These are phyloP conservation scores for Rutstroemia sp. DNA, from an alignment of 2,329 filamentous ascomycete genomes.

Conservation along the genomic window DNA sequence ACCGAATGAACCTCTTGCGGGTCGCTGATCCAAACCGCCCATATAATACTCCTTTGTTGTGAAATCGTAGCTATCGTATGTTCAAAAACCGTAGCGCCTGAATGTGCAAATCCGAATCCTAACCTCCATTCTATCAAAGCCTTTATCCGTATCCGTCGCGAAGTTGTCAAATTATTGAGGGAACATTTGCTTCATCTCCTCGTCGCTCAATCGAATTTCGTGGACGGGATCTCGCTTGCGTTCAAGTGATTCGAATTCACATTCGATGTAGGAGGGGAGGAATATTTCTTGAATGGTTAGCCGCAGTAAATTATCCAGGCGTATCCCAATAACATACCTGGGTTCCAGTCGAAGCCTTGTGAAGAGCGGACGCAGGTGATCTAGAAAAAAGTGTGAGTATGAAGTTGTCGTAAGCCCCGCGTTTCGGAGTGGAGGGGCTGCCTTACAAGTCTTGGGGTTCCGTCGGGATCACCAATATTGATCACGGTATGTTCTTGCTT, in stretches of 20 bases:
- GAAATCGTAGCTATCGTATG: conserved; percentile 25
- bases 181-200: conserved; percentile 63
- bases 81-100: conserved; percentile 21
- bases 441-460: conserved; percentile 63
- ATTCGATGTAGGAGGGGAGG: conserved; percentile 69
- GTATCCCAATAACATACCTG: conserved; percentile 41
- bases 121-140: background rate
- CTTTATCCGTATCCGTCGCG: conserved; percentile 9
- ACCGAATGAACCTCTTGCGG: background rate
- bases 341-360: conserved; percentile 80
- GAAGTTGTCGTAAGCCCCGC: conserved; percentile 2
- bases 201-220: conserved; percentile 71
- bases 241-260: conserved; percentile 68
- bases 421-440: background rate
- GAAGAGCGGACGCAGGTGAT: conserved; percentile 74
- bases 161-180: conserved; percentile 42
- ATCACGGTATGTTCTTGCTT: conserved; percentile 75
- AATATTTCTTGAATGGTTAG: conserved; percentile 57
- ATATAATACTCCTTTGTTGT: conserved; percentile 22
- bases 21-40: background rate
- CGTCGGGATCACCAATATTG: conserved; percentile 68
- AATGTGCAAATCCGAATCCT: conserved; percentile 16
- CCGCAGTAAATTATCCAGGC: background rate
- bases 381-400: conserved; percentile 34
- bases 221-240: conserved; percentile 69